Percentiles rank a stretch among this genome's conserved stretches.
These are phyloP conservation scores for Malassezia furfur DNA, from an alignment of 1,284 basidiomycete genomes.

Conservation along the genomic window DNA sequence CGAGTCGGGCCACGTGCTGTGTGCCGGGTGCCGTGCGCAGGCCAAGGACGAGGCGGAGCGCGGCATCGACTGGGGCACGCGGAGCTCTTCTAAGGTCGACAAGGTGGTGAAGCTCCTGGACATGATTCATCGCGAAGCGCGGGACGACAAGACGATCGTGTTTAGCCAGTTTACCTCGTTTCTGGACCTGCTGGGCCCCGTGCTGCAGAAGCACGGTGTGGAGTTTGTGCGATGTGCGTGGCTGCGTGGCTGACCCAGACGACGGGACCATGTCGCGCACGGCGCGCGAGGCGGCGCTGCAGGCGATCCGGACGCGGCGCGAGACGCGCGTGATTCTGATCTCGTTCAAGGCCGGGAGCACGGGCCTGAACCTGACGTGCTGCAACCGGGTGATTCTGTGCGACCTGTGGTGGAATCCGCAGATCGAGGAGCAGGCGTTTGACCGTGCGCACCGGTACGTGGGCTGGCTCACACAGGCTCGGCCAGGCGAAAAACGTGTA, in stretches of 20 bases:
- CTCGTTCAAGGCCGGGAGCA: conserved; percentile 90
- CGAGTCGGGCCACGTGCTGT: conserved; percentile 13
- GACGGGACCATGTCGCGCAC: conserved; percentile 74
- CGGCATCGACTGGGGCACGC: conserved; percentile 55
- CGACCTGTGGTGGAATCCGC: conserved; percentile 75
- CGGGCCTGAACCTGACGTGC: conserved; percentile 84
- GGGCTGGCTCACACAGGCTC: conserved; percentile 52
- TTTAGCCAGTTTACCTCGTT: conserved; percentile 71
- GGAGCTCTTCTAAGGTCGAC: conserved; percentile 64
- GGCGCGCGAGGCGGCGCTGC: conserved; percentile 65
- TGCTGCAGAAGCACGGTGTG: conserved; percentile 60
- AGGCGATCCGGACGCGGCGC: conserved; percentile 61
- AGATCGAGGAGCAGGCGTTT: conserved; percentile 69
- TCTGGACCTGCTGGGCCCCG: conserved; percentile 75
- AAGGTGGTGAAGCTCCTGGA: conserved; percentile 67
- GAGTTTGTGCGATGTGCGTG: conserved; percentile 73
- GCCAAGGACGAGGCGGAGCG: conserved; percentile 18
- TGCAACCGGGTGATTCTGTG: conserved; percentile 89
- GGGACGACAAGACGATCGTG: conserved; percentile 71
- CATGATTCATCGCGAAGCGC: conserved; percentile 59
- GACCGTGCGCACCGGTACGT: conserved; percentile 65
- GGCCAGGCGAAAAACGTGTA: conserved; percentile 78
- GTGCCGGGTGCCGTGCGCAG: conserved; percentile 24
- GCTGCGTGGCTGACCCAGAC: conserved; percentile 52
- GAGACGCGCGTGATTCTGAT: conserved; percentile 70